Evolutionary conservation across 495 filamentous ascomycete species (phyloP).

Genomic region (Annulohypoxylon nitens): DNA sequence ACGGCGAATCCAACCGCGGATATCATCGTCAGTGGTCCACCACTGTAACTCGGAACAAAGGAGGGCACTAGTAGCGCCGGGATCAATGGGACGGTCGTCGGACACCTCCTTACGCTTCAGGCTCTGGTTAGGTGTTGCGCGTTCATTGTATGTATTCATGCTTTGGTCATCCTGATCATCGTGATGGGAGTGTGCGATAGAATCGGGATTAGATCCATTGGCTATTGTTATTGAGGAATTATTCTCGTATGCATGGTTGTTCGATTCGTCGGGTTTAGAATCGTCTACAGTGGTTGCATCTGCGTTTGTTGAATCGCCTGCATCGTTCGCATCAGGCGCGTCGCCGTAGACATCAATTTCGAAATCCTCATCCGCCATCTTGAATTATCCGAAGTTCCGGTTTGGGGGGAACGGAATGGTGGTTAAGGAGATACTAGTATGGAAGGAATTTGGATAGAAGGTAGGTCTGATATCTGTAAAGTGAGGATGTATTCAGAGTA

Average conservation of each 20-base stretch:
- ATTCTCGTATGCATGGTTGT: slow-evolving; percentile 52
- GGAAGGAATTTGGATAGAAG: slow-evolving; percentile 22
- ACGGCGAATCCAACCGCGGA: slow-evolving; percentile 87
- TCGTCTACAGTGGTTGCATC: slow-evolving; percentile 58
- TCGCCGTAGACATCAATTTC: slow-evolving; percentile 99
- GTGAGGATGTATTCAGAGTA: slow-evolving; percentile 54
- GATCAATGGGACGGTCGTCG: slow-evolving; percentile 83
- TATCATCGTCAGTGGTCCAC: slow-evolving; percentile 97
- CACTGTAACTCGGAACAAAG: slow-evolving; percentile 90
- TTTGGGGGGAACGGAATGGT: slow-evolving; percentile 43
- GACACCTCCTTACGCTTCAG: slow-evolving; percentile 80
- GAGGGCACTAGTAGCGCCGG: slow-evolving; percentile 83
- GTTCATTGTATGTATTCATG: slow-evolving; percentile 59
- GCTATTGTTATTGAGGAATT: slow-evolving; percentile 58
- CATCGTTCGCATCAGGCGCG: slow-evolving; percentile 66
- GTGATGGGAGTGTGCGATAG: slow-evolving; percentile 42
- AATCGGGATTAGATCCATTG: slow-evolving; percentile 52
- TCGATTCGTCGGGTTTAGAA: slow-evolving; percentile 61
- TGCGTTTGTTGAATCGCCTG: slow-evolving; percentile 58
- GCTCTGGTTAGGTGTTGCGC: slow-evolving; percentile 60
- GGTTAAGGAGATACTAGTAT: slow-evolving; percentile 49
- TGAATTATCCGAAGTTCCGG: slow-evolving; percentile 46
- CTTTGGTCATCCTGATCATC: slow-evolving; percentile 55
- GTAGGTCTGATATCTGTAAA: slow-evolving; percentile 43
- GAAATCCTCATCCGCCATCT: slow-evolving; percentile 94